A percentile compares a stretch with the other conserved stretches of the same genome.
phyloP scores from a whole-genome alignment of 768 basidiomycete species.

The Phlegmacium glaucopus region DNA sequence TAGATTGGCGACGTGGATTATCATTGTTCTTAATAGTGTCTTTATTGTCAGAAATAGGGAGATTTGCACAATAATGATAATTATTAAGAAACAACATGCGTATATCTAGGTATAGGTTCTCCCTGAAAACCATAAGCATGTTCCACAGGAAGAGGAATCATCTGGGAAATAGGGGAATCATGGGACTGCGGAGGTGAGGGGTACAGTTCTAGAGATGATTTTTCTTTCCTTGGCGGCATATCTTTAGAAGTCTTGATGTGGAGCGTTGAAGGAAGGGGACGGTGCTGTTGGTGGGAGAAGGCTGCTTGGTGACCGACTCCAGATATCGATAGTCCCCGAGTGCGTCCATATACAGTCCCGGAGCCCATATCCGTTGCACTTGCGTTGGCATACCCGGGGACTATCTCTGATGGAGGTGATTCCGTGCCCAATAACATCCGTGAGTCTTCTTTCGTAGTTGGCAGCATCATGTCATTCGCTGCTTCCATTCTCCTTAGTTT shows the following conservation, averaged over 20 bases:
- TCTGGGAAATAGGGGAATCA: constrained; percentile 30
- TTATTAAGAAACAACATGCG: not conserved
- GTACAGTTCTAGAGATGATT: constrained; percentile 38
- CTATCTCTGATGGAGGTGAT: constrained; percentile 28
- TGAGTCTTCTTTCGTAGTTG: constrained; percentile 61
- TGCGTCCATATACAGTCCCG: constrained; percentile 32
- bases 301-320: constrained; percentile 9
- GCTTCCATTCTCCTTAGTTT: constrained; percentile 78
- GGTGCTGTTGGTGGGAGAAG: constrained; percentile 18
- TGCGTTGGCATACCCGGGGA: constrained; percentile 19
- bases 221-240: constrained; percentile 16
- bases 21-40: too few species aligned
- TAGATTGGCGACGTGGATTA: too few species aligned
- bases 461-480: constrained; percentile 63
- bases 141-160: constrained; percentile 18
- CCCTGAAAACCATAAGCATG: not conserved
- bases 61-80: not conserved
- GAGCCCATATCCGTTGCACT: constrained; percentile 36
- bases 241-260: constrained; percentile 22
- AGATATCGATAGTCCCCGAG: constrained; percentile 30
- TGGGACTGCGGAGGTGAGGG: constrained; percentile 46
- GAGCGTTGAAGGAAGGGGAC: constrained; percentile 11
- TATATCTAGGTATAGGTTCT: too few species aligned
- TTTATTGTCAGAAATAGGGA: too few species aligned
- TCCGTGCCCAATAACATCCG: constrained; percentile 43